Evolutionary conservation across 306 rosid species (phyloP).

Genomic region (Acacia acuminata): DNA sequence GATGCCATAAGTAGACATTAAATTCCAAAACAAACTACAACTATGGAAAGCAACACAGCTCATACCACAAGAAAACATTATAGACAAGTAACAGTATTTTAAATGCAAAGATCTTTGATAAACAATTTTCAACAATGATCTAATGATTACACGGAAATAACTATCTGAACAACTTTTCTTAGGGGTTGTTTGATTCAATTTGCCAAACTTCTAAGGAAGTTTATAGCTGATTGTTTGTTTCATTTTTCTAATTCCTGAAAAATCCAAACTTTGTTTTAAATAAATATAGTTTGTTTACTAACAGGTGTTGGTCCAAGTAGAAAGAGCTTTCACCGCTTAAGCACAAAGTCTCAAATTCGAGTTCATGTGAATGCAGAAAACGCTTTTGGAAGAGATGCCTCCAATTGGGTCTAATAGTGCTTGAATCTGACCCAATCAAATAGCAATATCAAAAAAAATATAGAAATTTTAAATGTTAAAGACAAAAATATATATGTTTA

Average conservation of each 20-base stretch:
- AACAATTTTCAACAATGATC: conserved; percentile 5
- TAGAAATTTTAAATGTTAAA: background rate
- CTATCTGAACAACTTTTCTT: background rate
- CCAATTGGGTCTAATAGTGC: too few relatives aligned
- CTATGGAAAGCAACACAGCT: background rate
- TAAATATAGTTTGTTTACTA: background rate
- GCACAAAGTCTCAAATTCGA: too few relatives aligned
- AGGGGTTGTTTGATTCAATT: background rate
- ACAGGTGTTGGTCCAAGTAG: too few relatives aligned
- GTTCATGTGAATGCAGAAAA: too few relatives aligned
- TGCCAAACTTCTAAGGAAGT: background rate
- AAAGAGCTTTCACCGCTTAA: too few relatives aligned
- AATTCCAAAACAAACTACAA: background rate
- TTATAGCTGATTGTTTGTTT: background rate
- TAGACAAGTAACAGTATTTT: conserved; percentile 1
- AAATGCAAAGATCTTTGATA: conserved; percentile 11
- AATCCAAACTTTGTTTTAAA: background rate
- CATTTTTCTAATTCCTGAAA: background rate
- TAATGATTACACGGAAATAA: background rate
- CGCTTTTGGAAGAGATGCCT: too few relatives aligned
- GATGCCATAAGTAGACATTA: conserved; percentile 2
- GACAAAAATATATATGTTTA: background rate
- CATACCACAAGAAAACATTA: background rate
- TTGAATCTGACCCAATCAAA: too few relatives aligned
- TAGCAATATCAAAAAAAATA: too few relatives aligned